phyloP scores from a whole-genome alignment of 305 asterid genomes.

The Solanum hybrid region DNA sequence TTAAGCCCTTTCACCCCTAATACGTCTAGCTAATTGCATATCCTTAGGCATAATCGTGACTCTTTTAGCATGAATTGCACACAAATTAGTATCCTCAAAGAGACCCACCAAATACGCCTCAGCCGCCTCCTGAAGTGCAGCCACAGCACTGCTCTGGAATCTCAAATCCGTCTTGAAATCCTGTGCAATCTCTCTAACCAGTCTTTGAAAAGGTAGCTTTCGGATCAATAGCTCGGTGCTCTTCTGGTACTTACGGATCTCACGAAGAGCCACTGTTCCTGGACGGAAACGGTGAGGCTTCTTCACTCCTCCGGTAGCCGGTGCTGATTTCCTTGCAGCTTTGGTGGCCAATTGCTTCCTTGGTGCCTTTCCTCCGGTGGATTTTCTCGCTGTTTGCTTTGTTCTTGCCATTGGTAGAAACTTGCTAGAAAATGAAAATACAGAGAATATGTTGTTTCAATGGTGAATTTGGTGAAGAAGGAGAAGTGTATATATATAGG shows the following conservation, averaged over 20 bases:
- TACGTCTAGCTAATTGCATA: background rate
- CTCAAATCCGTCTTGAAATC: background rate
- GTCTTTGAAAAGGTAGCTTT: constrained; percentile 67
- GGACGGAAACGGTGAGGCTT: constrained; percentile 9
- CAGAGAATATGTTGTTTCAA: background rate
- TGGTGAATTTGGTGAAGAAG: background rate
- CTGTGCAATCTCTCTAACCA: background rate
- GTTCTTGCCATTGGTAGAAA: constrained; percentile 1
- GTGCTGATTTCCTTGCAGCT: constrained; percentile 1
- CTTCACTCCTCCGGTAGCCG: constrained; percentile 1
- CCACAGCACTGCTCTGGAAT: background rate
- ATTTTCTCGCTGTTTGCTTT: constrained; percentile 6
- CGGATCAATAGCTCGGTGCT: constrained; percentile 62
- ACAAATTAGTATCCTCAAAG: background rate
- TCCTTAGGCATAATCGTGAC: background rate
- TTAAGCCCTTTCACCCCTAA: background rate
- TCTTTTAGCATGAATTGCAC: background rate
- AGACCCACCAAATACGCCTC: background rate
- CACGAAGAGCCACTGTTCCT: constrained; percentile 23
- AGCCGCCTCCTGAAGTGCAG: background rate
- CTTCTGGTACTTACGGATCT: constrained; percentile 76
- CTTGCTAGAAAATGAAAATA: background rate
- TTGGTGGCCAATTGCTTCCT: constrained; percentile 3
- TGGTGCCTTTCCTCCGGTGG: constrained; percentile 9
- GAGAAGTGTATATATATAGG: background rate